Conservation (phyloP, 2,329 filamentous ascomycete genomes). For the Fusarium agapanthi region DNA sequence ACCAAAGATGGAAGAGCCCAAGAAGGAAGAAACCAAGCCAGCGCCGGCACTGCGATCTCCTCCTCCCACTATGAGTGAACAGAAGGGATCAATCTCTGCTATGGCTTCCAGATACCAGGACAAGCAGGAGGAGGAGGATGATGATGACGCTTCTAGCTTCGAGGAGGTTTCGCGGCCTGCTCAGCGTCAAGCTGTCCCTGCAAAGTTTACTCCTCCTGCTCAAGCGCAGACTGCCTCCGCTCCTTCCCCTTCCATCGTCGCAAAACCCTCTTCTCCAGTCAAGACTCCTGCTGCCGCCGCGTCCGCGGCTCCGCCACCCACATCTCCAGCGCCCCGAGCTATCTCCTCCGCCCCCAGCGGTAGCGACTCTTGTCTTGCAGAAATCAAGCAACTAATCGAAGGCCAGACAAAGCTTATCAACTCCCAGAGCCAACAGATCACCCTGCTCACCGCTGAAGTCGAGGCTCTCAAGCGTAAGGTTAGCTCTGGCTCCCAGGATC, state of each 20-base stretch:
- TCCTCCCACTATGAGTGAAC: slow-evolving; percentile 79
- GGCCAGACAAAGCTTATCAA: slow-evolving; percentile 80
- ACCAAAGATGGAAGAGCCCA: slow-evolving; percentile 53
- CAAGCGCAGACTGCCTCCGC: slow-evolving; percentile 36
- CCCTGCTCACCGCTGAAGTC: slow-evolving; percentile 74
- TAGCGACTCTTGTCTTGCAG: slow-evolving; percentile 72
- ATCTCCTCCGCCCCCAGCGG: slow-evolving; percentile 46
- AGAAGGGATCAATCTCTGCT: slow-evolving; percentile 85
- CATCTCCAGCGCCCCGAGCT: slow-evolving; percentile 38
- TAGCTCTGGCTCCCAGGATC: slow-evolving; percentile 63
- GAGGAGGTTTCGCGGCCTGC: slow-evolving; percentile 83
- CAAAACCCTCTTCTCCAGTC: slow-evolving; percentile 48
- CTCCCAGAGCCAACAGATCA: slow-evolving; percentile 80
- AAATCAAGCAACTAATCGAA: slow-evolving; percentile 82
- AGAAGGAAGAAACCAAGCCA: slow-evolving; percentile 65
- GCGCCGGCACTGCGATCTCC: slow-evolving; percentile 53
- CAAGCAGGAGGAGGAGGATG: slow-evolving; percentile 67
- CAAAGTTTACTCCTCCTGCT: slow-evolving; percentile 52
- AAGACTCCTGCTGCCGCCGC: slow-evolving; percentile 38
- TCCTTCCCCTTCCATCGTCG: slow-evolving; percentile 33
- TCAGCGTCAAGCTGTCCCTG: slow-evolving; percentile 63
- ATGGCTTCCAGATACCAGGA: slow-evolving; percentile 90
- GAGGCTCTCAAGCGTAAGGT: slow-evolving; percentile 83
- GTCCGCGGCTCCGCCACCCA: slow-evolving; percentile 46
- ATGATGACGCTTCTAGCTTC: slow-evolving; percentile 79